These are phyloP conservation scores for Gentiana dahurica DNA, from an alignment of 257 asterid genomes.

Conservation along the genomic window DNA sequence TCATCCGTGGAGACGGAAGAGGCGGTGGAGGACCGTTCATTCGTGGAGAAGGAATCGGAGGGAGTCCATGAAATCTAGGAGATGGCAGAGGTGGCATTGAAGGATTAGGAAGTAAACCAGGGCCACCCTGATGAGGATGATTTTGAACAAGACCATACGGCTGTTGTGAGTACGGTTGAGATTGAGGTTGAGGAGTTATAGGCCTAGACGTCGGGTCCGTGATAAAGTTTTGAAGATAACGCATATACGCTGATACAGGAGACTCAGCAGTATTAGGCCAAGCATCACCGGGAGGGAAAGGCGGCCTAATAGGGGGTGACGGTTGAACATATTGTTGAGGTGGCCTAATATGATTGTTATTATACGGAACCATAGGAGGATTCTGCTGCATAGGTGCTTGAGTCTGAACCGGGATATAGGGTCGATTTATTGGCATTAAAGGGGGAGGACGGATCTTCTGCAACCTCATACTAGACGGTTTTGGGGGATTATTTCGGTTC, in stretches of 20 bases:
- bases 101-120: conserved; percentile 36
- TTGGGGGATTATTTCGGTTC: conserved; percentile 51
- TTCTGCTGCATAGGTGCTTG: conserved; percentile 31
- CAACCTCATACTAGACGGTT: conserved; percentile 59
- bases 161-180: conserved; percentile 26
- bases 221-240: conserved; percentile 72
- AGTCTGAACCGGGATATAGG: conserved; percentile 46
- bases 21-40: conserved; percentile 36
- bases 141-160: conserved; percentile 25
- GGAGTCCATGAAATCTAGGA: conserved; percentile 44
- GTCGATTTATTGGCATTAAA: conserved; percentile 52
- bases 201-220: conserved; percentile 43
- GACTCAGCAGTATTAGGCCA: conserved; percentile 78
- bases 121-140: conserved; percentile 17
- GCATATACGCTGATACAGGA: conserved; percentile 80
- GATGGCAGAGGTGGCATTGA: conserved; percentile 29
- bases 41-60: conserved; percentile 41
- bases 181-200: conserved; percentile 14
- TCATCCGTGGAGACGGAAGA: conserved; percentile 24
- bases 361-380: conserved; percentile 29
- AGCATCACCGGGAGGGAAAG: conserved; percentile 56
- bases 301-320: conserved; percentile 31
- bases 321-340: conserved; percentile 53
- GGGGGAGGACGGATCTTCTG: conserved; percentile 88
- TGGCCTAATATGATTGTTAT: conserved; percentile 38